A percentile compares a stretch with the other conserved stretches of the same genome.
These are phyloP conservation scores for Isoetes engelmannii DNA, from an alignment of 83 land plant species.

Conservation along the genomic window DNA sequence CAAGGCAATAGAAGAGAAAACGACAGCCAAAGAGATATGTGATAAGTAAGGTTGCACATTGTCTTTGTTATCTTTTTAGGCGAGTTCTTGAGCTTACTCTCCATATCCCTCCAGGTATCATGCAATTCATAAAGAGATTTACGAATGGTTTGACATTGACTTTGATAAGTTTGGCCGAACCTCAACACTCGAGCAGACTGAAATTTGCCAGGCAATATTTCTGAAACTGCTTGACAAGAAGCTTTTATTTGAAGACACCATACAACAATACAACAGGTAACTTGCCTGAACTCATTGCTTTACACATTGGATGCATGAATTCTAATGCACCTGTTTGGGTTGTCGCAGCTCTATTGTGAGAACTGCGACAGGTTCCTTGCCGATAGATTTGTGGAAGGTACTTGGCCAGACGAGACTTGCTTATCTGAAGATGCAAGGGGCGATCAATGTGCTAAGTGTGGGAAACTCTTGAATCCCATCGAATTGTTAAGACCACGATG, in stretches of 20 bases:
- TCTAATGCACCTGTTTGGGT: neutral
- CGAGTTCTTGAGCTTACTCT: neutral
- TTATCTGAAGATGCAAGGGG: conserved; percentile 80
- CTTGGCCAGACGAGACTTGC: conserved; percentile 64
- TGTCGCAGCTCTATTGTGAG: conserved; percentile 82
- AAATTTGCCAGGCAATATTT: conserved; percentile 86
- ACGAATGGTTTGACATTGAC: conserved; percentile 86
- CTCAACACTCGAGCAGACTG: conserved; percentile 82
- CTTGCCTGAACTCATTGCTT: neutral
- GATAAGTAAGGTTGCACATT: conserved; percentile 56
- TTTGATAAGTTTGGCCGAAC: conserved; percentile 96
- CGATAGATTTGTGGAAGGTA: conserved; percentile 88
- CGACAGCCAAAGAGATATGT: conserved; percentile 72
- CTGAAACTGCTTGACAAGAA: conserved; percentile 59
- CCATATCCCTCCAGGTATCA: conserved; percentile 55
- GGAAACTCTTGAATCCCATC: conserved; percentile 81
- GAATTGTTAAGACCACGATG: conserved; percentile 79
- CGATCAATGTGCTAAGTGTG: conserved; percentile 93
- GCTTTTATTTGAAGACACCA: conserved; percentile 74
- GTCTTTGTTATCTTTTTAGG: neutral
- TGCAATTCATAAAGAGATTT: conserved; percentile 85
- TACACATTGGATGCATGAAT: too few species aligned
- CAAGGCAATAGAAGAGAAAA: conserved; percentile 90
- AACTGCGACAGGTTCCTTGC: conserved; percentile 79
- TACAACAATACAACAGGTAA: conserved; percentile 93